These are phyloP conservation scores for Blastomyces silverae DNA, from an alignment of 2,329 filamentous ascomycete genomes.

Conservation along the genomic window DNA sequence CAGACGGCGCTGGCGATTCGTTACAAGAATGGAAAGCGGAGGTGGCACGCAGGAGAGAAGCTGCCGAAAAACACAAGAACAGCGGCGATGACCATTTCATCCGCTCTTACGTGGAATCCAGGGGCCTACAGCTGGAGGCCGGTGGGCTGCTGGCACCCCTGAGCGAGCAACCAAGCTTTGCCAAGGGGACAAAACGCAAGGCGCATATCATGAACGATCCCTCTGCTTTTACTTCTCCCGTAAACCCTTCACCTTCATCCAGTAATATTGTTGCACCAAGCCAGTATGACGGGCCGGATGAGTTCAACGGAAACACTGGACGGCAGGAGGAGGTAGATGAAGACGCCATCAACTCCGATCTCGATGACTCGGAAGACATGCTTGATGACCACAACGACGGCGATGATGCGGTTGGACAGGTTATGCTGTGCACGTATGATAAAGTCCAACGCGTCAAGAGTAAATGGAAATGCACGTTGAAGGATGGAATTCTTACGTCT, in stretches of 20 bases:
- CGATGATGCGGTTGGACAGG: slow-evolving; percentile 74
- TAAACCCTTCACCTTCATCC: slow-evolving; percentile 4
- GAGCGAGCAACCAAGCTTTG: slow-evolving; percentile 32
- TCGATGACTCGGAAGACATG: slow-evolving; percentile 89
- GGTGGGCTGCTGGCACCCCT: slow-evolving; percentile 43
- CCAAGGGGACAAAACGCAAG: slow-evolving; percentile 38
- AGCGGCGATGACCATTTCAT: slow-evolving; percentile 37
- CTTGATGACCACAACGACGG: slow-evolving; percentile 77
- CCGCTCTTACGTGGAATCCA: slow-evolving; percentile 38
- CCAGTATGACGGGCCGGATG: slow-evolving; percentile 53
- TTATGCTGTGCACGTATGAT: slow-evolving; percentile 99
- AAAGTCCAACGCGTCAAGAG: slow-evolving; percentile 99
- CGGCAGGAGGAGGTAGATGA: slow-evolving; percentile 66
- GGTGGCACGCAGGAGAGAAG: slow-evolving; percentile 39
- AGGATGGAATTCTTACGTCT: slow-evolving; percentile 90
- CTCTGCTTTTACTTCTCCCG: slow-evolving; percentile 16
- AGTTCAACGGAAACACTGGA: slow-evolving; percentile 44
- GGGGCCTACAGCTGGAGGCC: slow-evolving; percentile 40
- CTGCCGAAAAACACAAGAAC: slow-evolving; percentile 30
- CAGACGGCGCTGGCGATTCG: slow-evolving; percentile 64
- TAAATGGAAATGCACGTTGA: slow-evolving; percentile 98
- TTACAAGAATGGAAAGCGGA: slow-evolving; percentile 50
- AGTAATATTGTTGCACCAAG: slow-evolving; percentile 24
- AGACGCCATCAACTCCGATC: slow-evolving; percentile 96
- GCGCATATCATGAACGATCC: slow-evolving; percentile 14